These are phyloP conservation scores for Sedum album DNA, from an alignment of 164 flowering plant species.

Conservation along the genomic window DNA sequence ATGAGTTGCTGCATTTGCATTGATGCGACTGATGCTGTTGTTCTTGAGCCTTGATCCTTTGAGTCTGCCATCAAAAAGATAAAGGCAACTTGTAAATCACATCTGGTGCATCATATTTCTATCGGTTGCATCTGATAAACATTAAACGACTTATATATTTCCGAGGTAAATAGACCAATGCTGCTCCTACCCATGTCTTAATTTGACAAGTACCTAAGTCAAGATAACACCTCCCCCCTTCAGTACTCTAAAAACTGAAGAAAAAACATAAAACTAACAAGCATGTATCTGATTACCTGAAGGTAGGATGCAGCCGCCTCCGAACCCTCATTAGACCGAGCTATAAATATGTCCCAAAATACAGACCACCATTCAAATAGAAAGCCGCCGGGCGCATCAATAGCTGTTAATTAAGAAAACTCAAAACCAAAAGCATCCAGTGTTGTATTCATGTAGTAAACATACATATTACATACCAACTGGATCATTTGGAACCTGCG, in stretches of 20 bases:
- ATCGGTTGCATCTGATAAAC: neutral
- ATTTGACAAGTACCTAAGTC: too few species aligned
- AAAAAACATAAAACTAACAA: neutral
- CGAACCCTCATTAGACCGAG: conserved; percentile 61
- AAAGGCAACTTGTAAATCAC: neutral
- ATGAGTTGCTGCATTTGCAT: conserved; percentile 37
- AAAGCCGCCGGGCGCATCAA: conserved; percentile 86
- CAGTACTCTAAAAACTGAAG: neutral
- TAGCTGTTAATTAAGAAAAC: conserved; percentile 31
- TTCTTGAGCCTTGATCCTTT: conserved; percentile 8
- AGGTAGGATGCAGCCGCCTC: conserved; percentile 60
- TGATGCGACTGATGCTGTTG: conserved; percentile 31
- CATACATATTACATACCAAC: neutral
- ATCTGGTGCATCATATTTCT: neutral
- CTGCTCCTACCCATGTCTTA: too few species aligned
- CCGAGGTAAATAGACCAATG: neutral
- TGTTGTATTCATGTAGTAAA: too few species aligned
- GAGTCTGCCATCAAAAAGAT: conserved; percentile 6
- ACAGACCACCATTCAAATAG: conserved; percentile 91
- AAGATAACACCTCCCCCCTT: too few species aligned
- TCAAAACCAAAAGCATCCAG: neutral
- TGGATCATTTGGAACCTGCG: neutral
- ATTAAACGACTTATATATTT: neutral
- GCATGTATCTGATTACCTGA: conserved; percentile 34
- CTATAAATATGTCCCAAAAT: conserved; percentile 79